Base-by-base conservation (phyloP, 257 asterid genomes). In the Anisodus acutangulus region DNA sequence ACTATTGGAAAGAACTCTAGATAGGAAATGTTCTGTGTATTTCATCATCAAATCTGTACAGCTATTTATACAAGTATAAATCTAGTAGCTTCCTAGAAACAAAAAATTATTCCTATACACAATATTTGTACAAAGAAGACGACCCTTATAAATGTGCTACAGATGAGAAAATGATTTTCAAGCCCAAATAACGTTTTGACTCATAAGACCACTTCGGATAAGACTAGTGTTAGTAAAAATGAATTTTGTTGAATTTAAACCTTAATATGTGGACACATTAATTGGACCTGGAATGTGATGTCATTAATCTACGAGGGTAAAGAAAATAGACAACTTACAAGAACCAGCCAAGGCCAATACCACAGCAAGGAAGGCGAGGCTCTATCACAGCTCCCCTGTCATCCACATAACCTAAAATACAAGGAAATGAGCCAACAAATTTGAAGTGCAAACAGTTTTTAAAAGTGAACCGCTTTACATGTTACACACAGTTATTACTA, bases 261-360 rank as follows among this genome's bases (percentile, higher is more conserved):
- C 57, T 71, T 3, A 17, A 71, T 1, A n/a, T 45, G 58, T 19
- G 66, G 47, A 49, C 17, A 78, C 17, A 1, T 31, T 31, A 31
- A 31, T 31, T 35, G 55, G 82, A 22, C 22, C 22, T 10, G 16
- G 10, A 37, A 49, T 9, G 3, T 6, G 45, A 22, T 19, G 62
- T 4, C 9, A 22, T 13, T 22, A 51, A 63, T 51, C 81, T 51
- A 11, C 0, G 12, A 9, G 60, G 31, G 22, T 47, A 35, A 70
- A 31, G 59, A 22, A 39, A 45, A 57, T 53, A 26, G 4, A 53
- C 31, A 78, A 70, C 94, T 92, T 90, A 95, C 97, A 92, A 74
- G 94, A 92, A 91, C 98, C 98, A 95, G 89, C 98, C 98, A 45
- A 85, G 3, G 85, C 98, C 98, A 78, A 90, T 87, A 72, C 97